Evolutionary conservation across 2,329 filamentous ascomycete genomes (phyloP), one percentile per base, ranked within the genome.

Genomic region (Oidium heveae): DNA sequence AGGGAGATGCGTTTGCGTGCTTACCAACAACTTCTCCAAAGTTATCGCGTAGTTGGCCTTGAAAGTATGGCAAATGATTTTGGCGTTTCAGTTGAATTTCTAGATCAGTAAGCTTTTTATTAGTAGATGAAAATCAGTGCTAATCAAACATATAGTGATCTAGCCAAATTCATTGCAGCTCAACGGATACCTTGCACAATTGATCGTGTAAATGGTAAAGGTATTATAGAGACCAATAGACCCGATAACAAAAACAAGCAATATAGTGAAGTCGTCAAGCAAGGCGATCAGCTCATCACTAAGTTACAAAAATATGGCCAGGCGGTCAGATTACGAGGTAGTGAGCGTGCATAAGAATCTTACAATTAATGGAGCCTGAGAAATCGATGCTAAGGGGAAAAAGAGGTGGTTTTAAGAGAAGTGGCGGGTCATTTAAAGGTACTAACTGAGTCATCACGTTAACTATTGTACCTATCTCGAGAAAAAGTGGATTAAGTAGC

Each of bases 191-290:
- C 88, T 54, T 96, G 91, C 74, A 96, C 88, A 24, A 96, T 98
- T 63, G 91, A 98, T 70, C 85, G 91, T 55, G 91, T 98, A 59
- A 86, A 88, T 57, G 91, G 89, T 61, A 91, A 93, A 68, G 89
- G 89, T 54, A 84, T 96, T 62, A 96, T 98, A 63, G 91, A 96
- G 75, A 98, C 91, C 47, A 95, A 95, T 72, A 78, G 91, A 55
- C 88, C 89, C 9, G 91, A 96, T 67, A 88, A 94, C 72, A 98
- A 98, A 80, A 96, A 96, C 75, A 95, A 94, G 76, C 91, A 98
- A 72, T 98, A 98, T 70, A 84, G 88, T 63, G 91, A 98, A 63
- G 87, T 96, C 39, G 87, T 98, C 58, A 91, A 91, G 72, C 91
- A 96, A 67, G 91, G 91, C 34, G 91, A 98, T 68, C 85, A 94